Percentiles rank a stretch among this genome's conserved stretches.
phyloP scores from a whole-genome alignment of 163 green algal species.

The Volvox carteri region DNA sequence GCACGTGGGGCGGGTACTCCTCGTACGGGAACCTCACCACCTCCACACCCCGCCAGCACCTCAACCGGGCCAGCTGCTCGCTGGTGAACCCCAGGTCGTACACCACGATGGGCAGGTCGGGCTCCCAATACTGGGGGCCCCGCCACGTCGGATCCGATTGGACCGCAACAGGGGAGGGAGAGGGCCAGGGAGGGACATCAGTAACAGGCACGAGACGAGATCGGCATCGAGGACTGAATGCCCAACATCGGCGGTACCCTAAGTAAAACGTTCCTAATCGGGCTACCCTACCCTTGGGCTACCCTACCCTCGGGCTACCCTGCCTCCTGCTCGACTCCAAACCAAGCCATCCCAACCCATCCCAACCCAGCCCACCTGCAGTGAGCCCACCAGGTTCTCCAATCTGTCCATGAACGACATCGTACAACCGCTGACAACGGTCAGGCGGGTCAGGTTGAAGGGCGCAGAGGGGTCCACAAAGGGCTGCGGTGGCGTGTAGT shows the following conservation, averaged over 20 bases:
- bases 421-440: conserved; percentile 55
- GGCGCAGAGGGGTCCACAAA: conserved; percentile 37
- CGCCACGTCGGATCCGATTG: too few relatives aligned
- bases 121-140: conserved; percentile 62
- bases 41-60: conserved; percentile 55
- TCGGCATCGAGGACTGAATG: too few relatives aligned
- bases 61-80: conserved; percentile 57
- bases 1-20: conserved; percentile 50
- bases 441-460: conserved; percentile 32
- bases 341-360: neutral
- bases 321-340: neutral
- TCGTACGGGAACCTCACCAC: conserved; percentile 60
- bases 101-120: conserved; percentile 47
- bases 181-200: too few relatives aligned
- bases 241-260: too few relatives aligned
- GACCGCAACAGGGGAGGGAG: neutral
- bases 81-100: conserved; percentile 67
- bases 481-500: conserved; percentile 31
- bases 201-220: neutral
- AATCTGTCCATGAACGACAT: conserved; percentile 61
- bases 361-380: conserved; percentile 15
- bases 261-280: too few relatives aligned
- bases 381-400: conserved; percentile 59
- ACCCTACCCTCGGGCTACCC: neutral
- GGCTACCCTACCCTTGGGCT: neutral